Evolutionary conservation across 2,329 filamentous ascomycete species (phyloP).

Genomic region (Aspergillus fructus): DNA sequence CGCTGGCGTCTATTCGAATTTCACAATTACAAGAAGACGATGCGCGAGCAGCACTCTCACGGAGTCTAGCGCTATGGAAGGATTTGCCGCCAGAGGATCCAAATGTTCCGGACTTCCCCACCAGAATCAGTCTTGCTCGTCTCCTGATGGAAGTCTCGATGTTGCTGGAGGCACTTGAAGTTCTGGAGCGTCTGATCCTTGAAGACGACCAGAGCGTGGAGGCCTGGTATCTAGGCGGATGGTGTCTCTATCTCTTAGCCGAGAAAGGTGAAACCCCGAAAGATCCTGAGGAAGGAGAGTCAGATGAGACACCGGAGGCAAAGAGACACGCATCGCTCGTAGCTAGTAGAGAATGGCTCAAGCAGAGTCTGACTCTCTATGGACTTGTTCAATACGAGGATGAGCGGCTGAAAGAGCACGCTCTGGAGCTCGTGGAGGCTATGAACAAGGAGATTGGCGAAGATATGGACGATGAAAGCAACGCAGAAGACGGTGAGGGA

Average conservation of each 20-base stretch:
- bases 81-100: constrained; percentile 70
- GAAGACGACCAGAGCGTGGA: constrained; percentile 96
- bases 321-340: constrained; percentile 64
- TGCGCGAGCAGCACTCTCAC: constrained; percentile 71
- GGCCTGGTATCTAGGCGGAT: constrained; percentile 94
- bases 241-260: constrained; percentile 75
- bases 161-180: constrained; percentile 79
- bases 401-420: constrained; percentile 45
- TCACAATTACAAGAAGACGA: constrained; percentile 80
- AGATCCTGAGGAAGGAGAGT: constrained; percentile 28
- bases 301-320: constrained; percentile 43
- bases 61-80: constrained; percentile 82
- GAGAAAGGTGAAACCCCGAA: constrained; percentile 45
- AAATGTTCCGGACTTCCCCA: constrained; percentile 78
- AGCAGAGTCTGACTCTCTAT: constrained; percentile 78
- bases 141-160: constrained; percentile 87
- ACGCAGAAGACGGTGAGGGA: constrained; percentile 52
- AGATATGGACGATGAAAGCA: constrained; percentile 48
- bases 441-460: constrained; percentile 67
- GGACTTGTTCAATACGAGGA: constrained; percentile 71
- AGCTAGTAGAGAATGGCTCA: constrained; percentile 79
- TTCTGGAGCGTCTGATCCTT: constrained; percentile 76
- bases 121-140: constrained; percentile 77
- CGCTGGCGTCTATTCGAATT: constrained; percentile 87
- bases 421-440: constrained; percentile 45